These are phyloP conservation scores for Isatis lusitanica DNA, from an alignment of 441 rosid genomes.

Conservation along the genomic window DNA sequence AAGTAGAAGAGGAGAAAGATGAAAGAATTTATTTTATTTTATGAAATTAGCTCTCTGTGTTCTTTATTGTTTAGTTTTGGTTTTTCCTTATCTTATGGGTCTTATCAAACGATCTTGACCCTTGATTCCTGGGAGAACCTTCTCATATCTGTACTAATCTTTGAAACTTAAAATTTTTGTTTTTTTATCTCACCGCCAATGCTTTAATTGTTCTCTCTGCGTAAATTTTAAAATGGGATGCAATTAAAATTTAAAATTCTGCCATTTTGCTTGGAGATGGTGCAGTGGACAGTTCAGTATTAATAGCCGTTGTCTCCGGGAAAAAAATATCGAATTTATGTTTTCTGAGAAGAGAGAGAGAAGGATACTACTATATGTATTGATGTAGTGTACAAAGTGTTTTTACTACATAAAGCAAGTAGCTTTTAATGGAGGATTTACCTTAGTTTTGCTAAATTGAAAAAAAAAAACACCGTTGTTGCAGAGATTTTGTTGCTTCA, in stretches of 20 bases:
- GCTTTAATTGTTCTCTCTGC: constrained; percentile 37
- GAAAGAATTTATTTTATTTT: not conserved
- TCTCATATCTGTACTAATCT: constrained; percentile 56
- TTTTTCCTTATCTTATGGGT: constrained; percentile 47
- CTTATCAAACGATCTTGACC: constrained; percentile 73
- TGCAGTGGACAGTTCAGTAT: constrained; percentile 60
- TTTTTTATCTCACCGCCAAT: constrained; percentile 10
- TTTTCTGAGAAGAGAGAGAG: constrained; percentile 14
- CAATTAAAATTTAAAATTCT: constrained; percentile 2
- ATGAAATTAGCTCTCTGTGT: not conserved
- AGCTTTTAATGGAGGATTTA: constrained; percentile 13
- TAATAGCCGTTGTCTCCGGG: constrained; percentile 82
- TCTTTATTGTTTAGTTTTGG: not conserved
- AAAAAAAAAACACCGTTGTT: not conserved
- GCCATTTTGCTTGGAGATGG: constrained; percentile 53
- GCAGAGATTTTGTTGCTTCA: constrained; percentile 6
- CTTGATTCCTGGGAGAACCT: constrained; percentile 92
- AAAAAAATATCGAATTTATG: constrained; percentile 33
- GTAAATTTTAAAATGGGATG: not conserved
- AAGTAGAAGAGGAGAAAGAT: constrained; percentile 14
- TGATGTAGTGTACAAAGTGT: constrained; percentile 17
- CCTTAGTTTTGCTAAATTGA: constrained; percentile 32
- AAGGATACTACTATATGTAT: not conserved
- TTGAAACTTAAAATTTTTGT: constrained; percentile 14
- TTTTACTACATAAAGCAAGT: constrained; percentile 32